Conservation (phyloP, 2,329 filamentous ascomycete species). For the Curvularia lunata region DNA sequence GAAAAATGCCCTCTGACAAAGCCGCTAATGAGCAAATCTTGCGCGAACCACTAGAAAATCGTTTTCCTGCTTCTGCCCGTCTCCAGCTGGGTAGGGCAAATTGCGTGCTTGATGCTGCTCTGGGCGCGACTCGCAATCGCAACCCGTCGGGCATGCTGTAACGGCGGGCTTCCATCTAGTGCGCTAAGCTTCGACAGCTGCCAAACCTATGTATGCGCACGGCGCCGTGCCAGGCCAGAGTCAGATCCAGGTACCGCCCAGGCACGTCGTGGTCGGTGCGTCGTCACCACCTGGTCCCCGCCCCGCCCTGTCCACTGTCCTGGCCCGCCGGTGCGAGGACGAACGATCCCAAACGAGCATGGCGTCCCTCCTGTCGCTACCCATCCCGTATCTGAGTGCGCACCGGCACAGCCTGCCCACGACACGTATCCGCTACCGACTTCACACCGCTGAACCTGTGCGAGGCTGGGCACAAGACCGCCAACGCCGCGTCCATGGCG, state of each 20-base stretch:
- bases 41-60: conserved; percentile 11
- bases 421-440: conserved; percentile 16
- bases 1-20: conserved; percentile 42
- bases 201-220: not conserved
- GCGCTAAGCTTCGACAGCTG: not conserved
- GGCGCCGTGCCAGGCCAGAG: not conserved
- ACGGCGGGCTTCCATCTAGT: not conserved
- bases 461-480: conserved; percentile 19
- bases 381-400: conserved; percentile 3
- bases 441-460: conserved; percentile 33
- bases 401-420: conserved; percentile 13
- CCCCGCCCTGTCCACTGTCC: conserved; percentile 18
- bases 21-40: conserved; percentile 11
- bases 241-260: conserved; percentile 13
- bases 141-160: not conserved
- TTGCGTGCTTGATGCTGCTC: not conserved
- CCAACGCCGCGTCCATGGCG: conserved; percentile 1
- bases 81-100: not conserved
- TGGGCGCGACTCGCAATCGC: too few relatives aligned
- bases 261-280: conserved; percentile 11
- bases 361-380: conserved; percentile 3
- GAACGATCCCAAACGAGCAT: conserved; percentile 22
- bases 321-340: conserved; percentile 13
- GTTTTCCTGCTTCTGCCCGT: conserved; percentile 1
- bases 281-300: conserved; percentile 17